Evolutionary conservation across 179 eudicot species (phyloP), one percentile per base, ranked within the genome.

Genomic region (Gypsophila paniculata): DNA sequence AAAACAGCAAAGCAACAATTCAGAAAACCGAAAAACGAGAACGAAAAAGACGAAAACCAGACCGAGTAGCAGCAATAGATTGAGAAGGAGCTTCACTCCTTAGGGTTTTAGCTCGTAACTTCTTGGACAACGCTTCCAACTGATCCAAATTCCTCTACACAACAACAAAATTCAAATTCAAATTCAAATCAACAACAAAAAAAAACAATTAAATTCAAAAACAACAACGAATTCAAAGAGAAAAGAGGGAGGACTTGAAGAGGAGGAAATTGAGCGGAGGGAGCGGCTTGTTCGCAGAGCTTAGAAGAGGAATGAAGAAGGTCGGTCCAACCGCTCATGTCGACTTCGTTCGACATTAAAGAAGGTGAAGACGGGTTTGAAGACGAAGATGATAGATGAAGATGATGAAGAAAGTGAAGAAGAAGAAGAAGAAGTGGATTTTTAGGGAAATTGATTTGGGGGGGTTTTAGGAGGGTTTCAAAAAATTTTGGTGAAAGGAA

Each of bases 181-280:
- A 67, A 48, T 25, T 9, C 8, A 48, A 12, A 49, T 6, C 42
- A 44, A 9, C 13, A 48, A 18, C 51, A 46, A 46, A 1, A 54
- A 10, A 72, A 17, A 21, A 5, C 22, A 26, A 68, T 15, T 10
- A 10, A 10, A 5, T 11, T 29, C 26, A n/a, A 3, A 61, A 7
- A 21, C 51, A 7, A 21, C 51, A 26, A 15, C 10, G 17, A n/a
- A 18, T 4, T 65, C n/a, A 2, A 44, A 26, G 48, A 6, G 8
- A 54, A 14, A 58, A 29, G 2, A 29, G 34, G 4, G 4, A 29
- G 34, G 34, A 90, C 98, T 91, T 93, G 98, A 19, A 93, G 95
- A 81, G 98, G 96, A 59, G 98, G 98, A 63, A 93, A 93, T 79
- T 93, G 98, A 32, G 96, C 90, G 6, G 96, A 93, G 74, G 96